Percentiles rank a stretch among this genome's conserved stretches.
phyloP scores from a whole-genome alignment of 306 rosid genomes.

The Quercus cerris region DNA sequence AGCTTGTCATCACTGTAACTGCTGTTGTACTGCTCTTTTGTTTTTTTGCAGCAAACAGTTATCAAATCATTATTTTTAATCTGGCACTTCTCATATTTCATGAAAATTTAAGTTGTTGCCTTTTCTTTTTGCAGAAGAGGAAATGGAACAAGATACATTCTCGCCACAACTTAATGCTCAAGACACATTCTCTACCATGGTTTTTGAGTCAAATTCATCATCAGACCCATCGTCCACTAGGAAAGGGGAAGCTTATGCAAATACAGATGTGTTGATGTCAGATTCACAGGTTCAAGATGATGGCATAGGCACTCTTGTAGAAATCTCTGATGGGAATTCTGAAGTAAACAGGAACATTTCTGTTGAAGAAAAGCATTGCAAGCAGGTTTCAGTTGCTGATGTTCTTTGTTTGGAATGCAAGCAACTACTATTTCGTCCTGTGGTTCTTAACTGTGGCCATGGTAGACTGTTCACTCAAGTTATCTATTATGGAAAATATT shows the following conservation, averaged over 20 bases:
- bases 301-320: background rate
- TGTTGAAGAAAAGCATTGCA: conserved; percentile 16
- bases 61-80: background rate
- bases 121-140: conserved; percentile 57
- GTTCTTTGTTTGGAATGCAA: conserved; percentile 67
- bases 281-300: background rate
- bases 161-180: conserved; percentile 66
- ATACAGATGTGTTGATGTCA: conserved; percentile 8
- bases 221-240: background rate
- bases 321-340: conserved; percentile 23
- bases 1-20: background rate
- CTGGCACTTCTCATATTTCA: background rate
- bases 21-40: background rate
- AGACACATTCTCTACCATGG: conserved; percentile 5
- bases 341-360: conserved; percentile 21
- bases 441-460: conserved; percentile 88
- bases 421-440: conserved; percentile 60
- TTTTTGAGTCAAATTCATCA: conserved; percentile 9
- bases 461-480: conserved; percentile 39
- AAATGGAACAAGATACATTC: conserved; percentile 31
- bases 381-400: conserved; percentile 52
- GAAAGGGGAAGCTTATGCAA: conserved; percentile 21
- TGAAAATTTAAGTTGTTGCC: background rate
- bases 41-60: background rate
- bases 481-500: background rate